Percentiles rank a stretch among this genome's conserved stretches.
Conservation (phyloP, 2,329 filamentous ascomycete species). For the Pleurostoma richardsiae region DNA sequence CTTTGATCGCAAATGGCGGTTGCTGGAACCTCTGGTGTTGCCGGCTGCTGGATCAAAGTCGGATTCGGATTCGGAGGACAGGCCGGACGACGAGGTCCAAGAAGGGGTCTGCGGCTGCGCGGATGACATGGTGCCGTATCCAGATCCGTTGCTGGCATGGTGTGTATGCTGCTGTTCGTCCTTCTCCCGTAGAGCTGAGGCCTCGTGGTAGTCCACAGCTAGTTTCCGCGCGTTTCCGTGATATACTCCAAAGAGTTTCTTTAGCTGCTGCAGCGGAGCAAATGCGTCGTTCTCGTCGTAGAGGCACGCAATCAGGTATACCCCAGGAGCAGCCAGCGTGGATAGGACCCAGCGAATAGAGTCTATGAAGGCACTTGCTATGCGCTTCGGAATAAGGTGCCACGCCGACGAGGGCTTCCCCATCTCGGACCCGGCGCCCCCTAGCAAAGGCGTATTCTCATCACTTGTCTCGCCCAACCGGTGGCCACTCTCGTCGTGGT, state of each 20-base stretch:
- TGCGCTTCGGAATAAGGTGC: constrained; percentile 58
- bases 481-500: constrained; percentile 11
- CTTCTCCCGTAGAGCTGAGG: constrained; percentile 23
- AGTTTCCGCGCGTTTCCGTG: constrained; percentile 44
- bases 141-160: not conserved
- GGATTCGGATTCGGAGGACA: constrained; percentile 68
- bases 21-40: constrained; percentile 18
- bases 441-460: constrained; percentile 68
- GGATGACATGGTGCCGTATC: constrained; percentile 1
- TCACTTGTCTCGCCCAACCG: constrained; percentile 26
- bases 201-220: constrained; percentile 27
- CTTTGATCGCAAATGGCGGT: constrained; percentile 58
- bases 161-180: not conserved
- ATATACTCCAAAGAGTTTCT: constrained; percentile 53
- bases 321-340: constrained; percentile 71
- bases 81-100: constrained; percentile 55
- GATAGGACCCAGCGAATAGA: constrained; percentile 75
- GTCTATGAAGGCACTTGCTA: constrained; percentile 68
- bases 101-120: constrained; percentile 29
- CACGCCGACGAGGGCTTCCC: constrained; percentile 38
- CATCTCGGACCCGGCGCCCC: constrained; percentile 21
- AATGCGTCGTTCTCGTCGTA: constrained; percentile 77
- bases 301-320: constrained; percentile 78
- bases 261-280: constrained; percentile 69
- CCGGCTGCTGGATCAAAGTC: constrained; percentile 35